These are phyloP conservation scores for Tranzscheliella williamsii DNA, from an alignment of 1,284 basidiomycete genomes.

Conservation along the genomic window DNA sequence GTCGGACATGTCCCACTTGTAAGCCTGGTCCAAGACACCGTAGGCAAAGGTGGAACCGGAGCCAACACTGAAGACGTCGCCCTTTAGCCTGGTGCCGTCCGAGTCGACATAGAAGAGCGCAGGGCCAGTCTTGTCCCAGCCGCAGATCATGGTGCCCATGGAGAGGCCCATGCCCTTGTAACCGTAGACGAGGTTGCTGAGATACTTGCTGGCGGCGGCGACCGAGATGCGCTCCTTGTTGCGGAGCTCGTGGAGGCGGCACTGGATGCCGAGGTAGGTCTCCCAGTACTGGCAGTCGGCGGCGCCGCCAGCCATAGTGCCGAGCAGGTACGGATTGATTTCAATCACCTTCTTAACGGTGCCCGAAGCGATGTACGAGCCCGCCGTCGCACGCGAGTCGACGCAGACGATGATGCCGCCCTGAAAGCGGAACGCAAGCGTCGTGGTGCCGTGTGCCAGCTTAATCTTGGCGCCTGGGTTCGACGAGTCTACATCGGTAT, in stretches of 20 bases:
- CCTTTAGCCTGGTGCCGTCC: slow-evolving; percentile 91
- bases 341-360: slow-evolving; percentile 76
- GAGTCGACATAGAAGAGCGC: slow-evolving; percentile 97
- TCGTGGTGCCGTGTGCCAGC: slow-evolving; percentile 98
- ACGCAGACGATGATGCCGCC: slow-evolving; percentile 98
- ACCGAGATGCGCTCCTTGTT: slow-evolving; percentile 98
- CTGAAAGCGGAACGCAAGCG: slow-evolving; percentile 92
- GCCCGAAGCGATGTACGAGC: slow-evolving; percentile 83
- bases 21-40: slow-evolving; percentile 95
- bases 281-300: slow-evolving; percentile 62
- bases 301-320: slow-evolving; percentile 98
- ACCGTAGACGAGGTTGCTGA: slow-evolving; percentile 93
- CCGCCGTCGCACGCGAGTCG: slow-evolving; percentile 95
- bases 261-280: slow-evolving; percentile 97
- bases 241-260: slow-evolving; percentile 92
- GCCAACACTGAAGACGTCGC: slow-evolving; percentile 95
- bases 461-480: slow-evolving; percentile 71
- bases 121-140: slow-evolving; percentile 99
- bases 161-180: slow-evolving; percentile 99
- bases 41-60: slow-evolving; percentile 98
- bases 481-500: slow-evolving; percentile 60
- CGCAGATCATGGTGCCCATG: slow-evolving; percentile 99
- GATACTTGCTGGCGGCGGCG: slow-evolving; percentile 94
- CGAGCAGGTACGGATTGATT: slow-evolving; percentile 97
- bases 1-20: slow-evolving; percentile 88